phyloP scores from a whole-genome alignment of 2,329 filamentous ascomycete genomes.

The Stagonosporopsis tanaceti region DNA sequence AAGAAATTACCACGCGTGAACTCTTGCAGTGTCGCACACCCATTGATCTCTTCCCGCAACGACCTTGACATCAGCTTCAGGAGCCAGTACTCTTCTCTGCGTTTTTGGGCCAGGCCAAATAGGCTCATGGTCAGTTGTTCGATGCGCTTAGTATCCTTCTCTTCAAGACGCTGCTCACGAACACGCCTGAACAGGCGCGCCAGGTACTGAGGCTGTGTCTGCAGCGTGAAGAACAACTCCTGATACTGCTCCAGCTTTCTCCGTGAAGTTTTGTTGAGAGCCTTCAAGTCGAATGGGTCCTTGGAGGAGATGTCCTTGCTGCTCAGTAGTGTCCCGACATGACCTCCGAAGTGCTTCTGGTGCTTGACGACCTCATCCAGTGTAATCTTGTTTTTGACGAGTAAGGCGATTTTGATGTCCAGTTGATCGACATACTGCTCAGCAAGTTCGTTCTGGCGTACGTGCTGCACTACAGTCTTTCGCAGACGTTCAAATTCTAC shows the following conservation, averaged over 20 bases:
- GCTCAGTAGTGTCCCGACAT: slow-evolving; percentile 82
- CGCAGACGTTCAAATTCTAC: slow-evolving; percentile 88
- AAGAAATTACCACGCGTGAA: slow-evolving; percentile 91
- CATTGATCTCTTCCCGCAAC: slow-evolving; percentile 84
- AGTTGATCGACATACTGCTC: slow-evolving; percentile 98
- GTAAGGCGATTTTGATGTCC: slow-evolving; percentile 96
- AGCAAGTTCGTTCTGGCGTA: slow-evolving; percentile 94
- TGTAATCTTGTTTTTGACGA: slow-evolving; percentile 99
- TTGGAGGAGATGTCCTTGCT: slow-evolving; percentile 88
- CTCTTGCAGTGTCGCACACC: slow-evolving; percentile 76
- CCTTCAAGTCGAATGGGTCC: slow-evolving; percentile 95
- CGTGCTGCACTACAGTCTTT: slow-evolving; percentile 96
- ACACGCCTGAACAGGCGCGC: slow-evolving; percentile 85
- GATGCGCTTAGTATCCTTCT: slow-evolving; percentile 91
- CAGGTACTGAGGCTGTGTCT: slow-evolving; percentile 95
- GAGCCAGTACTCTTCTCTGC: slow-evolving; percentile 95
- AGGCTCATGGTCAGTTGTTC: slow-evolving; percentile 95
- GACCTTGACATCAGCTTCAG: slow-evolving; percentile 86
- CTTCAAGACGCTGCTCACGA: slow-evolving; percentile 81
- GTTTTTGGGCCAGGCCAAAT: slow-evolving; percentile 96
- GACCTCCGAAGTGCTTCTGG: slow-evolving; percentile 93
- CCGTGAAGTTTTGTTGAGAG: slow-evolving; percentile 93
- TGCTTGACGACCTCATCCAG: slow-evolving; percentile 97
- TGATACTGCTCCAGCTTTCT: slow-evolving; percentile 97
- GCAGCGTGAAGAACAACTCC: slow-evolving; percentile 94